Evolutionary conservation across 768 basidiomycete genomes (phyloP).

Genomic region (Agrocybe pediades): DNA sequence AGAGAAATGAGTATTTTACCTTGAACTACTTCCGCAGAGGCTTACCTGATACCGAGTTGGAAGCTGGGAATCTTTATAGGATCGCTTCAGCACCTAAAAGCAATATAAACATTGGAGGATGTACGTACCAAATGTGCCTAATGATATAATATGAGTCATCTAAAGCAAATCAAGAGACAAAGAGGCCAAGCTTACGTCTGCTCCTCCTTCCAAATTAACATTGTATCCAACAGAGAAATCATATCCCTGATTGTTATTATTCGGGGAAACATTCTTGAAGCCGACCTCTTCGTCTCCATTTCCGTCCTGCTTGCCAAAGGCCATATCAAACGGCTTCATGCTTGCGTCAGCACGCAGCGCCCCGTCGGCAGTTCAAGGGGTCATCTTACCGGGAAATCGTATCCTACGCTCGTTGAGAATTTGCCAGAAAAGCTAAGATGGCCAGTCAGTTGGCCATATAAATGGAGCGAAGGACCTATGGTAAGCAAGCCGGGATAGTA

Average conservation of each 20-base stretch:
- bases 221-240: slow-evolving; percentile 18
- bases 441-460: background rate
- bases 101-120: background rate
- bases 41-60: background rate
- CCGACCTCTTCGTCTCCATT: background rate
- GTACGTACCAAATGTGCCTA: background rate
- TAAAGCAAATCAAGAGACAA: background rate
- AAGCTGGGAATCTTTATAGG: background rate
- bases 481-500: slow-evolving; percentile 26
- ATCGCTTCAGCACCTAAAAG: background rate
- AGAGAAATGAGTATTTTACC: background rate
- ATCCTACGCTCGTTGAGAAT: background rate
- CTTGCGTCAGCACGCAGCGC: too few relatives aligned
- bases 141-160: background rate
- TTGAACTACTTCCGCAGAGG: background rate
- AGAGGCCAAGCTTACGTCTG: slow-evolving; percentile 14
- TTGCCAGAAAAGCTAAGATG: background rate
- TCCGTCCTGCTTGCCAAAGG: background rate
- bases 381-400: background rate
- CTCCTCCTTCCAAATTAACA: slow-evolving; percentile 25
- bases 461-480: slow-evolving; percentile 19
- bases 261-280: background rate
- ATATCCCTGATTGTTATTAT: slow-evolving; percentile 10
- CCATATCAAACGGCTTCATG: background rate
- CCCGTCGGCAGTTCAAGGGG: background rate